These are phyloP conservation scores for Colletotrichum costaricense DNA, from an alignment of 2,329 filamentous ascomycete species.

Conservation along the genomic window DNA sequence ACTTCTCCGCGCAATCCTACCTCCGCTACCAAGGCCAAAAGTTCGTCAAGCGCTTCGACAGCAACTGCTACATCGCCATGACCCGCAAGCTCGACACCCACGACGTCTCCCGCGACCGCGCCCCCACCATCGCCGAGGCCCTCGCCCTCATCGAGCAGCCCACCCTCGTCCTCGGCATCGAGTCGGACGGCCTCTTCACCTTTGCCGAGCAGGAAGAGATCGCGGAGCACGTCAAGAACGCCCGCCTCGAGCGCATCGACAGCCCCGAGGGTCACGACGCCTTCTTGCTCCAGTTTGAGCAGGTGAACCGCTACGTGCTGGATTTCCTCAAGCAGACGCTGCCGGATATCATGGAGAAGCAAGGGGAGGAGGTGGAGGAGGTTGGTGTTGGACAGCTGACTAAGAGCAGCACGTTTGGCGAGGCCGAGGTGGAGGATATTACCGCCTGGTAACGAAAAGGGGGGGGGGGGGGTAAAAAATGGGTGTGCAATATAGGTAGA, in stretches of 20 bases:
- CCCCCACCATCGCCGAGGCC: conserved; percentile 76
- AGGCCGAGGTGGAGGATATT: conserved; percentile 96
- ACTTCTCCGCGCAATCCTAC: conserved; percentile 98
- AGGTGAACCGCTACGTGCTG: conserved; percentile 90
- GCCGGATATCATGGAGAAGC: conserved; percentile 85
- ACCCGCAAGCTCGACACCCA: conserved; percentile 98
- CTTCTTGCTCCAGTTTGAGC: conserved; percentile 95
- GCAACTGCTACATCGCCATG: conserved; percentile 99
- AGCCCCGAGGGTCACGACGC: conserved; percentile 96
- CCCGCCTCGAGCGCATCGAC: conserved; percentile 86
- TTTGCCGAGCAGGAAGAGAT: conserved; percentile 97
- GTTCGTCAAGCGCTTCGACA: conserved; percentile 96
- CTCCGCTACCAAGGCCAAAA: conserved; percentile 96
- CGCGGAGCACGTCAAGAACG: conserved; percentile 82
- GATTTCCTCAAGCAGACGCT: conserved; percentile 85
- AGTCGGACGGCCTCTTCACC: conserved; percentile 95
- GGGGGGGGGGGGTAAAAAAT: not conserved
- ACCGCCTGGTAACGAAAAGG: conserved; percentile 80
- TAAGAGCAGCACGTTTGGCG: conserved; percentile 93
- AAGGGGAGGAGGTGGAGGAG: conserved; percentile 57
- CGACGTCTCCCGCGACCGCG: conserved; percentile 85
- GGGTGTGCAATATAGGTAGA: not conserved
- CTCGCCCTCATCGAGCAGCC: conserved; percentile 88
- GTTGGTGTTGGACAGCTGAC: conserved; percentile 71
- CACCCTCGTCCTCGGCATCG: conserved; percentile 90